Conservation (phyloP, 148 eudicot species). For the Chenopodium berlandieri region DNA sequence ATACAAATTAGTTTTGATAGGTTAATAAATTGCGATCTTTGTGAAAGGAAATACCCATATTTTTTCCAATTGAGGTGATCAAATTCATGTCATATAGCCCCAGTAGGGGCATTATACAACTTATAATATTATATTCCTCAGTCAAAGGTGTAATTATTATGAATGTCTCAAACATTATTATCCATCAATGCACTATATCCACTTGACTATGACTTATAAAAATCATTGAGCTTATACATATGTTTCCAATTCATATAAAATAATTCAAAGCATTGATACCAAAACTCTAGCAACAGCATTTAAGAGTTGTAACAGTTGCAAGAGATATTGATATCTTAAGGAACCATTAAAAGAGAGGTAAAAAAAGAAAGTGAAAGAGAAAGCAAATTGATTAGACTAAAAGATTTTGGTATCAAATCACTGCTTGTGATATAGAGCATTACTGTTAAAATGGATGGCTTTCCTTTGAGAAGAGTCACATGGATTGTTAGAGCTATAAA, state of each 20-base stretch:
- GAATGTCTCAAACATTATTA: background rate
- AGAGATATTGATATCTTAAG: background rate
- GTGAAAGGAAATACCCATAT: no score
- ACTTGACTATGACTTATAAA: background rate
- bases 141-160: background rate
- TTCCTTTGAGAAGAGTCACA: slow-evolving; percentile 20
- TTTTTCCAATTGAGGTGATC: no score
- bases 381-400: slow-evolving; percentile 13
- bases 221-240: background rate
- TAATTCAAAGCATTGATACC: no score
- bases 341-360: slow-evolving; percentile 22
- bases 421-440: background rate
- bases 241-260: no score
- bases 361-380: background rate
- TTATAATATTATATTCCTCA: background rate
- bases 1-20: no score
- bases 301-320: background rate
- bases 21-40: no score
- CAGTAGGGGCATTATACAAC: background rate
- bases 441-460: slow-evolving; percentile 23
- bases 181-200: background rate
- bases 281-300: no score
- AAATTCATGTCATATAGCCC: background rate
- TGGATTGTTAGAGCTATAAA: slow-evolving; percentile 11
- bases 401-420: background rate